Evolutionary conservation across 805 yeast species (phyloP), one percentile per base, ranked within the genome.

Genomic region (Dipodascus geniculatus): DNA sequence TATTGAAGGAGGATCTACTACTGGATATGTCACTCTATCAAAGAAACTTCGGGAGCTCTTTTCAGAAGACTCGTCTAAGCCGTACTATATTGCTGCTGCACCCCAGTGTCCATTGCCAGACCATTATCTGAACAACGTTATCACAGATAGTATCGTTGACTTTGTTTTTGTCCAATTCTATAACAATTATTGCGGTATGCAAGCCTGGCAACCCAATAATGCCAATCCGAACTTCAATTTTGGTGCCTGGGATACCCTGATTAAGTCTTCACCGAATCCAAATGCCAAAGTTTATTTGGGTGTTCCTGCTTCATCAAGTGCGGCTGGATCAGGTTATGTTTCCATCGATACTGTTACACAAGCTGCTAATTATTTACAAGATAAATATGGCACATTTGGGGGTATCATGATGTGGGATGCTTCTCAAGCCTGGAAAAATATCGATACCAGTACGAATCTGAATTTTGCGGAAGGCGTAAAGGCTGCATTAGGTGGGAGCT

Each of bases 401-500:
- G 83, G 87, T 31, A 78, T 88, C 58, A 79, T 83, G 75, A 70
- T 87, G 59, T 88, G 96, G 96, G 96, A 89, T 62, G 85, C 87
- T n/a, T 74, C 84, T 8, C 79, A 78, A 58, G 79, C 49, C 4
- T 47, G 49, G 49, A 23, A 3, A 23, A 47, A 47, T 47, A n/a
- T 47, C 11, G 31, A 47, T 23, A 20, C 19, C 19, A 23, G 74
- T 42, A 65, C 61, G 6, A 49, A 19, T 49, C 17, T 38, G 14
- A 63, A 74, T 35, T 78, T 76, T 57, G 75, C 77, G 9, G 68
- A 67, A 24, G 70, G 70, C 23, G 69, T 80, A 60, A 81, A 80
- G 65, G 56, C 63, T 14, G 67, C 73, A 14, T 64, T 79, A 38
- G 14, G 19, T 16, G 44, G 20, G 4, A 17, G 19, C 20, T n/a